Conservation (phyloP, 331 rosid genomes). For the Erythrophleum ivorense region DNA sequence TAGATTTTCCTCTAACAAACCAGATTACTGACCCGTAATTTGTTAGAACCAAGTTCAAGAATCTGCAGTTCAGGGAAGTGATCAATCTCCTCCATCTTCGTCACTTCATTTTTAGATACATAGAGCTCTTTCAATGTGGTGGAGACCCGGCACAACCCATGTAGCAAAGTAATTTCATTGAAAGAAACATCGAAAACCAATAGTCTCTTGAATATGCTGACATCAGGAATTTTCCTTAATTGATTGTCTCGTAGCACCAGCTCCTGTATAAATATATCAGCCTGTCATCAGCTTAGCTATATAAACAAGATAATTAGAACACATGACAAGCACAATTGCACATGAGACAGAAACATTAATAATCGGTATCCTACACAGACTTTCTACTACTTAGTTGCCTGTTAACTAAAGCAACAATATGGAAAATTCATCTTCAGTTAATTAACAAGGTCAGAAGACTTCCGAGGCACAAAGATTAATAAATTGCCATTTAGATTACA, state of each 20-base stretch:
- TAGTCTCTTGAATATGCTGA: slow-evolving; percentile 68
- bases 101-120: slow-evolving; percentile 85
- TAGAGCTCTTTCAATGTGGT: slow-evolving; percentile 77
- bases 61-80: slow-evolving; percentile 73
- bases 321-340: background rate
- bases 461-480: background rate
- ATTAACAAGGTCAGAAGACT: background rate
- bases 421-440: background rate
- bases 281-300: background rate
- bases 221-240: slow-evolving; percentile 73
- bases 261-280: slow-evolving; percentile 58
- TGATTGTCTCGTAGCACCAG: slow-evolving; percentile 87
- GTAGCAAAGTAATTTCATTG: slow-evolving; percentile 74
- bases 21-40: slow-evolving; percentile 68
- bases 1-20: background rate
- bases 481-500: background rate
- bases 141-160: slow-evolving; percentile 69
- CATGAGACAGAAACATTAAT: background rate
- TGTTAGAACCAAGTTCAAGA: slow-evolving; percentile 94
- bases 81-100: slow-evolving; percentile 80
- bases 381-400: background rate
- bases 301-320: background rate
- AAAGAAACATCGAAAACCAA: slow-evolving; percentile 84
- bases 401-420: background rate
- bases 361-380: background rate